These are phyloP conservation scores for Malania oleifera DNA, from an alignment of 164 flowering plant species.

Conservation along the genomic window DNA sequence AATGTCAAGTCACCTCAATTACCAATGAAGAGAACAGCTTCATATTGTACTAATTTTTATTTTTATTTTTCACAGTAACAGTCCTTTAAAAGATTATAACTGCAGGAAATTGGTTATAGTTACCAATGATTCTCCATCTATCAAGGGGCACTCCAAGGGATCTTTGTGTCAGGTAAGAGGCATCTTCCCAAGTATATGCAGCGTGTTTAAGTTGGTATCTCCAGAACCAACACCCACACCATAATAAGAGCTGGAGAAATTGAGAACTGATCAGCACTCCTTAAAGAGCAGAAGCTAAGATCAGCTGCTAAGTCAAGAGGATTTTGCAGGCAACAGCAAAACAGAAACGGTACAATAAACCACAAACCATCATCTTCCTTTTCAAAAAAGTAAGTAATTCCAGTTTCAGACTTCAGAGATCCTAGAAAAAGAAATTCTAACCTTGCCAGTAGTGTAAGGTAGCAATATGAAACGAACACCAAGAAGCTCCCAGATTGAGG, in stretches of 20 bases:
- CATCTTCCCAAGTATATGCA: slow-evolving; percentile 94
- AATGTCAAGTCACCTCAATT: too few relatives aligned
- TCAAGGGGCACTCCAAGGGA: slow-evolving; percentile 57
- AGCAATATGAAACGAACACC: slow-evolving; percentile 67
- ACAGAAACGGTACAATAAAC: not conserved
- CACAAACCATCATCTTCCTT: not conserved
- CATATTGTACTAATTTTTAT: too few relatives aligned
- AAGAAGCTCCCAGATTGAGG: slow-evolving; percentile 75
- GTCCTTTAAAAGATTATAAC: not conserved
- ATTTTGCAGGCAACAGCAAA: not conserved
- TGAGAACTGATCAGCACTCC: slow-evolving; percentile 15
- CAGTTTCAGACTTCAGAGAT: not conserved
- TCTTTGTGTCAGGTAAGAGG: slow-evolving; percentile 67
- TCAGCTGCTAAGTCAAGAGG: not conserved
- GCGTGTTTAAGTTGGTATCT: slow-evolving; percentile 65
- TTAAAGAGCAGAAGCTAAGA: not conserved
- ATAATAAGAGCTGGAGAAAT: slow-evolving; percentile 57
- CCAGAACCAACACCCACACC: slow-evolving; percentile 83
- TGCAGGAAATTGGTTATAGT: not conserved
- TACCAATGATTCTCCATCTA: slow-evolving; percentile 74
- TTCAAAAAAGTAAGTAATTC: not conserved
- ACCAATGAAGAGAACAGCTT: too few relatives aligned
- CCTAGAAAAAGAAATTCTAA: slow-evolving; percentile 14
- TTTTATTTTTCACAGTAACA: too few relatives aligned
- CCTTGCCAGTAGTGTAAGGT: slow-evolving; percentile 90